Base-by-base conservation (phyloP, 2,329 filamentous ascomycete species). In the Penicillium sp. region DNA sequence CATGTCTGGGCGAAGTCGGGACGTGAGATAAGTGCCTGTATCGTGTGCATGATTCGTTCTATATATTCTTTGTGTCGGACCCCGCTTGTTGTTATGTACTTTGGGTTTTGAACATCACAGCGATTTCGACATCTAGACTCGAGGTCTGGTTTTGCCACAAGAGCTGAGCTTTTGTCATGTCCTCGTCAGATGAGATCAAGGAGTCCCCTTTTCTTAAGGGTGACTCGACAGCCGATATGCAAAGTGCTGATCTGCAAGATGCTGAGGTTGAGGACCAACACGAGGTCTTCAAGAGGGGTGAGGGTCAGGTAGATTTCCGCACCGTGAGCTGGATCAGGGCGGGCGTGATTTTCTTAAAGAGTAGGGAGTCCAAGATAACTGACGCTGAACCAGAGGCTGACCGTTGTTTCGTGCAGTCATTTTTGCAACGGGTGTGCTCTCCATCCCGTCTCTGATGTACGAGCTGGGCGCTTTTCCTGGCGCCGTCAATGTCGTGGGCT, bases 321-420 rank as follows among this genome's bases (percentile, higher is more conserved):
- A 81, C 78, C 1, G 79, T 83, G 15, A 72, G 73, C 51, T 83
- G 80, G 80, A 71, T 75, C 15, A 73, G 76, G 18, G 78, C 79
- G 2, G 68, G 78, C 3, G 71, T 81, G 23, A 81, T 83, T 56
- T 81, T 83, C 51, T 64, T 81, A 18, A 82, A 82, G 66, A 68
- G 72, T 61, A 54, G 53, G 53, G 6, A 23, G 10, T 16, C 57
- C 1, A 44, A 21, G n/a, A 21, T 21, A 15, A 4, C 18, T 28
- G 2, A 18, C 21, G 7, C 7, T n/a, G n/a, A 21, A 23, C 5
- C 4, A 28, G 33, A 21, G 21, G 10, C 45, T 36, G 26, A 29
- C 36, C 7, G 12, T 8, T 2, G 9, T 24, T 33, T 10, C n/a
- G 24, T n/a, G 10, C 38, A 65, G 64, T 67, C 52, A 64, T 67